Evolutionary conservation across 805 yeast species (phyloP).

Genomic region (Ogataea wickerhamii): DNA sequence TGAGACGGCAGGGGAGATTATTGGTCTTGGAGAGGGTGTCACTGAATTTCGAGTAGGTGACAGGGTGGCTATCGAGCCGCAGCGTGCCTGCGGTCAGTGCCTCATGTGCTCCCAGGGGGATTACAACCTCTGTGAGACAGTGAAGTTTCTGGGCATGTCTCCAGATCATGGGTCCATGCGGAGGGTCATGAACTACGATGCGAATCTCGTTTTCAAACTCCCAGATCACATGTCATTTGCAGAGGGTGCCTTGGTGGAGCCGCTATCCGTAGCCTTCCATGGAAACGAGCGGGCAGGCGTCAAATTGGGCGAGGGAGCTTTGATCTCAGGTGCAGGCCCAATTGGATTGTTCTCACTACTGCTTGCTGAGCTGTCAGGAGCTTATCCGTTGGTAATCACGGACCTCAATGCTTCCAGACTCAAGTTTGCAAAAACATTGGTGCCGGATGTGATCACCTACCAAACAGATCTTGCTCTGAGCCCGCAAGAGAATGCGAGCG

Average conservation of each 20-base stretch:
- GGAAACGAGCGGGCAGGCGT: constrained; percentile 46
- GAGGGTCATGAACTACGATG: constrained; percentile 32
- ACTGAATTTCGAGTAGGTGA: constrained; percentile 42
- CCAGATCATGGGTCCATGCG: constrained; percentile 39
- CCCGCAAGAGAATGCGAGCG: constrained; percentile 36
- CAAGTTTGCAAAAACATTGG: constrained; percentile 41
- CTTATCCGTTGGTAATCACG: constrained; percentile 48
- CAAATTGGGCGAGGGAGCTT: constrained; percentile 42
- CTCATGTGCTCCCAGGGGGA: constrained; percentile 37
- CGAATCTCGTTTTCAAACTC: constrained; percentile 29
- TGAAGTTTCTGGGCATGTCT: constrained; percentile 35
- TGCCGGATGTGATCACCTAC: constrained; percentile 45
- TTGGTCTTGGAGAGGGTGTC: constrained; percentile 47
- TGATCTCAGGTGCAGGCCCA: constrained; percentile 56
- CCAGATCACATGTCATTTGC: constrained; percentile 43
- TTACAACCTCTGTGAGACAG: constrained; percentile 38
- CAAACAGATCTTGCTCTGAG: constrained; percentile 33
- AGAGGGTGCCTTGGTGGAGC: constrained; percentile 55
- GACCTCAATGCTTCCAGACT: constrained; percentile 44
- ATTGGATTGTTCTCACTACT: constrained; percentile 48
- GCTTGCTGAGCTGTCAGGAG: constrained; percentile 50
- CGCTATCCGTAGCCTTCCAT: constrained; percentile 49
- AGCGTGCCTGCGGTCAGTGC: constrained; percentile 45
- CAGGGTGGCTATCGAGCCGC: constrained; percentile 51
- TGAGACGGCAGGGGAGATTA: constrained; percentile 43